Base-by-base conservation (phyloP, 225 moss, liverwort and hornwort genomes). In the Pleurozium schreberi region DNA sequence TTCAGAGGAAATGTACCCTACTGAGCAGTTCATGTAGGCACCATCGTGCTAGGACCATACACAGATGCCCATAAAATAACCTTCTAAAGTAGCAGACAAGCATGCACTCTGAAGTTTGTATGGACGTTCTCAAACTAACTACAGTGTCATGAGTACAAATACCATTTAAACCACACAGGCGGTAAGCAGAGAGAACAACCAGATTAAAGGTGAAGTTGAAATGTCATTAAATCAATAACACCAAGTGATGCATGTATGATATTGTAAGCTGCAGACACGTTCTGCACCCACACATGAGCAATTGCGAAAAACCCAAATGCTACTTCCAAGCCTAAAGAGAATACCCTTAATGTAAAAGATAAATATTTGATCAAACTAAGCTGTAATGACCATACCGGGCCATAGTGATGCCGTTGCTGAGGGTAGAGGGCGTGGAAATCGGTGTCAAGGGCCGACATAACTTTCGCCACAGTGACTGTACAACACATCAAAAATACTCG, bases 381-480 rank as follows among this genome's bases (percentile, higher is more conserved):
- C 53, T 59, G 68, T 34, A 75, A 83, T 84, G 79, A 80, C 50
- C 91, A 76, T 94, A 98, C 99, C 85, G 93, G 92, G 88, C 96
- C 95, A 88, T 96, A 96, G 62, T 93, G 93, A 78, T 96, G 94
- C 40, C 99, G 97, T 93, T 97, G 96, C 85, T 87, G 86, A 82
- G 91, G 89, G 42, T 93, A 92, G 65, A 99, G 93, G 12, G 87
- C 92, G 92, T 97, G 99, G 70, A 97, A 99, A 91, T 99, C 99
- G 57, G 96, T 91, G 91, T 99, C 99, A 85, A 99, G 92, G 60
- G 94, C 93, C 76, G 99, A 95, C 92, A 95, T 91, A 81, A 99
- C 96, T 89, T 95, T 95, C 76, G 96, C 94, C 58, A 96, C 91
- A 69, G 96, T 93, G 67, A 97, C 99, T 99, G 96, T 83, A 89